Percentiles rank a stretch among this genome's conserved stretches.
Conservation (phyloP, 73 alveolate species). For the Tetrahymena elliotti region DNA sequence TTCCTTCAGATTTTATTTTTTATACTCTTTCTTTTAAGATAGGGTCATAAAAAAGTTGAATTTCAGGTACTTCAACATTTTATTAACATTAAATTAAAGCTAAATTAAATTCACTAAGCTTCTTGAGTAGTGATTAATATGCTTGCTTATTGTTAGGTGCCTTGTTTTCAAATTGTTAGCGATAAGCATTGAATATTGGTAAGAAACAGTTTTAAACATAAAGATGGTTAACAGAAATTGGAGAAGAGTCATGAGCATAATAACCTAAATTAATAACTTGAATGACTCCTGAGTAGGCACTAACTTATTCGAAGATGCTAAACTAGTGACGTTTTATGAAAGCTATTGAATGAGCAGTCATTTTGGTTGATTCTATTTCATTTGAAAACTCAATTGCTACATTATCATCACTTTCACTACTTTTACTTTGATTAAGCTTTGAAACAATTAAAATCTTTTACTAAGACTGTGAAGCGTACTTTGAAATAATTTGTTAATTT, state of each 20-base stretch:
- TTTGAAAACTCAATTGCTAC: neutral
- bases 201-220: slow-evolving; percentile 65
- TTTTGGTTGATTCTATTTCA: neutral
- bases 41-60: slow-evolving; percentile 52
- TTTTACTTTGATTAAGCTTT: neutral
- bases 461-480: neutral
- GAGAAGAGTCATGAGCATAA: slow-evolving; percentile 56
- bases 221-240: slow-evolving; percentile 53
- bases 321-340: slow-evolving; percentile 51
- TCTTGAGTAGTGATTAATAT: slow-evolving; percentile 53
- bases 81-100: slow-evolving; percentile 59
- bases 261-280: slow-evolving; percentile 67
- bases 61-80: slow-evolving; percentile 68
- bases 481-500: neutral
- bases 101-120: slow-evolving; percentile 56
- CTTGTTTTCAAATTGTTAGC: slow-evolving; percentile 40
- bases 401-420: neutral
- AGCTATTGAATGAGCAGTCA: slow-evolving; percentile 20
- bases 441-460: neutral
- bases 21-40: slow-evolving; percentile 22
- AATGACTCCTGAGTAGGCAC: slow-evolving; percentile 19
- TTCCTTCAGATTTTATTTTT: slow-evolving; percentile 15
- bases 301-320: slow-evolving; percentile 12
- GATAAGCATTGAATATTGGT: slow-evolving; percentile 61
- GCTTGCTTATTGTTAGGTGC: slow-evolving; percentile 29